These are phyloP conservation scores for Neofusicoccum kwambonambiense DNA, from an alignment of 2,329 filamentous ascomycete species.

Conservation along the genomic window DNA sequence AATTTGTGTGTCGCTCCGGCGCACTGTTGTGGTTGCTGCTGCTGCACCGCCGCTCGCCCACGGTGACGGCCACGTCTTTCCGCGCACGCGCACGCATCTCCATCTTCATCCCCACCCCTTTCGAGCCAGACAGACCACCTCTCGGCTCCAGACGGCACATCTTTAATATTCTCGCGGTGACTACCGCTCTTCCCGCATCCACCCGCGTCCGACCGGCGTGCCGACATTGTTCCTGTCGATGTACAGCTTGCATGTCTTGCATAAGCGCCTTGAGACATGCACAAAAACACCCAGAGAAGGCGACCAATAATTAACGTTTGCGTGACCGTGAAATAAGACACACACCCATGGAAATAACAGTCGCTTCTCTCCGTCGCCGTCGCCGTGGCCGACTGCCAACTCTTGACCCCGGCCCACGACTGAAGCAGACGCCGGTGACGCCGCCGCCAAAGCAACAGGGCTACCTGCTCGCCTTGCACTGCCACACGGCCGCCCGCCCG, in stretches of 20 bases:
- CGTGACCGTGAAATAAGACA: background rate
- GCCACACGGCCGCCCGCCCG: background rate
- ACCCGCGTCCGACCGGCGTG: background rate
- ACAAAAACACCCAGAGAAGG: background rate
- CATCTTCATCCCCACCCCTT: conserved; percentile 13
- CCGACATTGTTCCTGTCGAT: background rate
- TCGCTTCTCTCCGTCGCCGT: background rate
- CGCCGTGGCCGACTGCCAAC: background rate
- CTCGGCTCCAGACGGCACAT: conserved; percentile 14
- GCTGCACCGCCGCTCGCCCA: background rate
- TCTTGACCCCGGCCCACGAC: background rate
- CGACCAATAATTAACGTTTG: background rate
- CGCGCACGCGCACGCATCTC: background rate
- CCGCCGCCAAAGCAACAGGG: background rate
- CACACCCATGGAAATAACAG: background rate
- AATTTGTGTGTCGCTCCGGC: conserved; percentile 1
- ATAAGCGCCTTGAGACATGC: background rate
- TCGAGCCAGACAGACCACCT: conserved; percentile 1
- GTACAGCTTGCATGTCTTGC: background rate
- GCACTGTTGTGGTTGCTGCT: background rate
- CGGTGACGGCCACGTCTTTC: background rate
- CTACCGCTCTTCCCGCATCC: background rate
- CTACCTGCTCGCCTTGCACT: conserved; percentile 1
- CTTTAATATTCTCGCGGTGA: conserved; percentile 9
- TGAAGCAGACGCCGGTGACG: background rate